Base-by-base conservation (phyloP, 2,329 filamentous ascomycete species). In the Colletotrichum sp. region DNA sequence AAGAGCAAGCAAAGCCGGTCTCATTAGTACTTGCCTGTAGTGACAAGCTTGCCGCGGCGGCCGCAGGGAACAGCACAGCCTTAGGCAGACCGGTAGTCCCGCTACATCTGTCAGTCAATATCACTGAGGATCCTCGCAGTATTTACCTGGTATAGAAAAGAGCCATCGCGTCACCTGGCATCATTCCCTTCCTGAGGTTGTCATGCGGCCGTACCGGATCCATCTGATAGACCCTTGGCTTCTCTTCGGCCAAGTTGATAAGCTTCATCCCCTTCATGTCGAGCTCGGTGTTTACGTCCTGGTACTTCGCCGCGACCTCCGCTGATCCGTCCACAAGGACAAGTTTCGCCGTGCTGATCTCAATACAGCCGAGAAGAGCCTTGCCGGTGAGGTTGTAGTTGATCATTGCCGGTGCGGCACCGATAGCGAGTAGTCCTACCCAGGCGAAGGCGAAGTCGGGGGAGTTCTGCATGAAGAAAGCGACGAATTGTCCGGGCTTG, bases 61-160 rank as follows among this genome's bases (percentile, higher is more conserved):
- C 83, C 10, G 89, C 88, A 21, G 90, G 90, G 78, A 94, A 92
- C 0, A 89, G 83, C 78, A 92, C 93, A 2, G 92, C 94, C 82
- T 96, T 96, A 13, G 94, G 94, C 78, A 95, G 83, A 4, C 94
- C 94, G 0, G 94, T 96, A 1, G 94, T 96, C 43, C 94, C 94
- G 77, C 92, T 91, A 5, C 7, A 13, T 16, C 3, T 36, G 18
- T 75, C 5, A 75, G 73, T 59, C 5, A 28, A 30, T 1, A 3
- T 28, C 4, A 28, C 4, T 0, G 4, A 3, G 7, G 7, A 1
- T 21, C 16, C 4, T 24, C 3, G 21, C 6, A 26, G 12, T 8
- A 21, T 18, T 65, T n/a, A 75, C 73, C 73, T 75, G 1, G 94
- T 96, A 82, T 95, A 96, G 79, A 96, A 92, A 28, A 96, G 82